Percentiles rank a stretch among this genome's conserved stretches.
Conservation (phyloP, 768 basidiomycete species). For the Pleurotus pulmonarius region DNA sequence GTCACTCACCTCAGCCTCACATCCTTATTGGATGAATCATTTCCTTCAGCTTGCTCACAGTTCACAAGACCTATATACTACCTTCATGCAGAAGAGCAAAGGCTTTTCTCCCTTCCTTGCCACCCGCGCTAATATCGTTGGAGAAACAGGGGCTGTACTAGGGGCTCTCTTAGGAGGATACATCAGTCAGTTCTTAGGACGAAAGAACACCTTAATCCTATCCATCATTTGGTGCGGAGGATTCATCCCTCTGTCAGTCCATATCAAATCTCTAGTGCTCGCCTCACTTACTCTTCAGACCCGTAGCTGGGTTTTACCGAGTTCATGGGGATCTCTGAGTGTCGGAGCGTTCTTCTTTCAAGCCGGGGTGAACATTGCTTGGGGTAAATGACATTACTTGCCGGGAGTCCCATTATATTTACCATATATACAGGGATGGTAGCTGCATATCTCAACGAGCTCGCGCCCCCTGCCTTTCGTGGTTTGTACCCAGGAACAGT, state of each 20-base stretch:
- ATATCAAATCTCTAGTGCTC: neutral
- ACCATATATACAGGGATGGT: slow-evolving; percentile 7
- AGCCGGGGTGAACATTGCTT: slow-evolving; percentile 65
- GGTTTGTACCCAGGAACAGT: slow-evolving; percentile 62
- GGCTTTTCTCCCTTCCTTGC: slow-evolving; percentile 41
- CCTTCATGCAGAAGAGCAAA: slow-evolving; percentile 49
- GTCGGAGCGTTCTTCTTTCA: slow-evolving; percentile 62
- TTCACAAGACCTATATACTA: slow-evolving; percentile 51
- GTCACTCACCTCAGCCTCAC: neutral
- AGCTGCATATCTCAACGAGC: slow-evolving; percentile 60
- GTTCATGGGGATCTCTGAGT: slow-evolving; percentile 45
- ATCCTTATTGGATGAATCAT: neutral
- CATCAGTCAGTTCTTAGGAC: slow-evolving; percentile 54
- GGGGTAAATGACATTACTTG: slow-evolving; percentile 31
- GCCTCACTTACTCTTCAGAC: neutral
- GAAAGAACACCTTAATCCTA: slow-evolving; percentile 48
- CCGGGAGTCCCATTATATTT: neutral
- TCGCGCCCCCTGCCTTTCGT: slow-evolving; percentile 66
- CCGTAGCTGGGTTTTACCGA: slow-evolving; percentile 58
- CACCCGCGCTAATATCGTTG: slow-evolving; percentile 61
- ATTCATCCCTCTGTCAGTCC: slow-evolving; percentile 13
- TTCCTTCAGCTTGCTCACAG: slow-evolving; percentile 10
- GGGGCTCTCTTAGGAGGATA: slow-evolving; percentile 56
- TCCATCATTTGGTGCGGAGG: slow-evolving; percentile 12
- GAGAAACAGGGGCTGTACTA: slow-evolving; percentile 18